These are phyloP conservation scores for Hevea brasiliensis DNA, from an alignment of 345 rosid genomes.

Conservation along the genomic window DNA sequence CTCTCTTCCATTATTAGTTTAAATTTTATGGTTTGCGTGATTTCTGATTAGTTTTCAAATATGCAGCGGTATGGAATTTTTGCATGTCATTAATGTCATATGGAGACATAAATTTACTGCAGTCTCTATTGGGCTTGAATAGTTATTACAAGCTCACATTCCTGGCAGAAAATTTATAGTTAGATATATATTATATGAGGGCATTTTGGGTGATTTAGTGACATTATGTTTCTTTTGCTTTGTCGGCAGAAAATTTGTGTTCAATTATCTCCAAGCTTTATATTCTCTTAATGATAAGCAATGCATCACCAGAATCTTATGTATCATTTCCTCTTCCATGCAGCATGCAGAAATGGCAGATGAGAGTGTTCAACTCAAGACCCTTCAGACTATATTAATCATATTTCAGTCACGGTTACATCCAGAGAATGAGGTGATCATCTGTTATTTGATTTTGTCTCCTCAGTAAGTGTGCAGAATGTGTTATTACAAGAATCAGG, in stretches of 20 bases:
- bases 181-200: not conserved
- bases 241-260: not conserved
- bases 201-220: not conserved
- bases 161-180: not conserved
- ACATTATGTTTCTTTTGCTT: not conserved
- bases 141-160: not conserved
- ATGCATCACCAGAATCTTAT: conserved; percentile 16
- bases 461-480: conserved; percentile 15
- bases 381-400: conserved; percentile 38
- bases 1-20: not conserved
- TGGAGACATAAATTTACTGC: not conserved
- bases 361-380: conserved; percentile 90
- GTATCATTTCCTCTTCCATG: conserved; percentile 25
- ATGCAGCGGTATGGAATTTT: not conserved
- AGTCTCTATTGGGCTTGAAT: not conserved
- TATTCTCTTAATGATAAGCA: not conserved
- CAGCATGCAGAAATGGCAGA: conserved; percentile 98
- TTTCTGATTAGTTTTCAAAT: not conserved
- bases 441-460: conserved; percentile 19
- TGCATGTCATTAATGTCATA: not conserved
- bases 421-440: conserved; percentile 81
- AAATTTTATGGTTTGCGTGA: not conserved
- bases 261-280: not conserved
- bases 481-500: conserved; percentile 7
- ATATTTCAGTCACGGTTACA: conserved; percentile 41